Conservation (phyloP, 2,329 filamentous ascomycete species). For the Fusarium miscanthi region DNA sequence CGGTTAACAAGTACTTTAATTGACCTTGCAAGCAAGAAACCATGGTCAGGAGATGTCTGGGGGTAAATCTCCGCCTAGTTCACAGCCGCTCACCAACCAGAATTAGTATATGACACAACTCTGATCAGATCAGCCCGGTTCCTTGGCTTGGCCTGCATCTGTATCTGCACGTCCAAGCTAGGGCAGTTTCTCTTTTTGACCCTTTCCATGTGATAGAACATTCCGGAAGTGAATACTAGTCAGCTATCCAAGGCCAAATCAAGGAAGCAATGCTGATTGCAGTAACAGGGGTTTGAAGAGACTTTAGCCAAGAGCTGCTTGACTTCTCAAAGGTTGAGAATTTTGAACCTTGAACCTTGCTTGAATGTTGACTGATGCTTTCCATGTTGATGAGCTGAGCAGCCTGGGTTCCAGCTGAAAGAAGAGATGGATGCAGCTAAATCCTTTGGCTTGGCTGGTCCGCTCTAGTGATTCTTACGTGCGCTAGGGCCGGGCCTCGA, state of each 20-base stretch:
- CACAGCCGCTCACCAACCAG: background rate
- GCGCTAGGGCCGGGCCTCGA: slow-evolving; percentile 24
- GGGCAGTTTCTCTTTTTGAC: background rate
- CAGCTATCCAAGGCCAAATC: background rate
- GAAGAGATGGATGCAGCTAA: slow-evolving; percentile 15
- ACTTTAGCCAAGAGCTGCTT: background rate
- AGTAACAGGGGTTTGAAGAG: background rate
- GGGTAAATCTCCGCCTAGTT: background rate
- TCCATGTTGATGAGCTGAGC: background rate
- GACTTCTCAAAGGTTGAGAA: background rate
- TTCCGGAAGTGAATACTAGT: background rate
- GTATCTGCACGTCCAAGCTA: background rate
- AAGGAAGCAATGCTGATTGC: background rate
- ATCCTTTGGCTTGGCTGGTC: slow-evolving; percentile 5
- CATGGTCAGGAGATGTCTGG: background rate
- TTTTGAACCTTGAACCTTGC: background rate
- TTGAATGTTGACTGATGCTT: background rate
- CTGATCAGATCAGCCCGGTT: background rate
- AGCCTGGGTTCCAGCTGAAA: slow-evolving; percentile 11
- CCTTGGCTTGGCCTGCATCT: background rate
- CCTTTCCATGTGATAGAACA: slow-evolving; percentile 1
- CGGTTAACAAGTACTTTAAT: background rate
- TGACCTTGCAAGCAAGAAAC: background rate
- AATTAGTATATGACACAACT: background rate
- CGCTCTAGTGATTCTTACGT: slow-evolving; percentile 17